Conservation (phyloP, 805 yeast species). For the Saturnispora silvae region DNA sequence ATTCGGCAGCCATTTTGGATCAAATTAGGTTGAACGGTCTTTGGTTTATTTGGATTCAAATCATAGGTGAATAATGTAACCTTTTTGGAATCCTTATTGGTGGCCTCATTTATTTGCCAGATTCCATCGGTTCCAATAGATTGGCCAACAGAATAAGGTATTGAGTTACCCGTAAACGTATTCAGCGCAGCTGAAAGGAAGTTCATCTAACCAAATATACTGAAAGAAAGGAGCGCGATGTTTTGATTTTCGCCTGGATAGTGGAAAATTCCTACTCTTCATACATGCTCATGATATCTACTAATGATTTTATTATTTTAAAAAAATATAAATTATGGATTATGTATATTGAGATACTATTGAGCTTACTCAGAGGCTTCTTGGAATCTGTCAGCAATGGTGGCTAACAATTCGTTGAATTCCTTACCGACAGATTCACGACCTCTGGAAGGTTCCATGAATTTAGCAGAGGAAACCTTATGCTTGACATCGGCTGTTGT, state of each 20-base stretch:
- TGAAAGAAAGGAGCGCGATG: too few species aligned
- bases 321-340: too few species aligned
- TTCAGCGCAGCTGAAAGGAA: slow-evolving; percentile 57
- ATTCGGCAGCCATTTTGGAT: slow-evolving; percentile 30
- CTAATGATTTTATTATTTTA: too few species aligned
- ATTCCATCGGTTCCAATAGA: slow-evolving; percentile 29
- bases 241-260: too few species aligned
- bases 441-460: slow-evolving; percentile 92
- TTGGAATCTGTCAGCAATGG: slow-evolving; percentile 83
- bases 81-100: slow-evolving; percentile 37
- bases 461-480: slow-evolving; percentile 87
- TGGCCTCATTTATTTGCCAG: slow-evolving; percentile 59
- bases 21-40: slow-evolving; percentile 29
- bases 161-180: slow-evolving; percentile 44
- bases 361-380: slow-evolving; percentile 77
- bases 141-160: slow-evolving; percentile 49
- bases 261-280: too few species aligned
- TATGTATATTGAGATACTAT: too few species aligned
- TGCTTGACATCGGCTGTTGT: slow-evolving; percentile 87
- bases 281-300: too few species aligned
- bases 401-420: slow-evolving; percentile 63
- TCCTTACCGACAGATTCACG: slow-evolving; percentile 64
- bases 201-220: slow-evolving; percentile 36
- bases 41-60: slow-evolving; percentile 26
- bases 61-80: slow-evolving; percentile 30